Evolutionary conservation across 2,329 filamentous ascomycete species (phyloP), one percentile per base, ranked within the genome.

Genomic region (Esteya vermicola): DNA sequence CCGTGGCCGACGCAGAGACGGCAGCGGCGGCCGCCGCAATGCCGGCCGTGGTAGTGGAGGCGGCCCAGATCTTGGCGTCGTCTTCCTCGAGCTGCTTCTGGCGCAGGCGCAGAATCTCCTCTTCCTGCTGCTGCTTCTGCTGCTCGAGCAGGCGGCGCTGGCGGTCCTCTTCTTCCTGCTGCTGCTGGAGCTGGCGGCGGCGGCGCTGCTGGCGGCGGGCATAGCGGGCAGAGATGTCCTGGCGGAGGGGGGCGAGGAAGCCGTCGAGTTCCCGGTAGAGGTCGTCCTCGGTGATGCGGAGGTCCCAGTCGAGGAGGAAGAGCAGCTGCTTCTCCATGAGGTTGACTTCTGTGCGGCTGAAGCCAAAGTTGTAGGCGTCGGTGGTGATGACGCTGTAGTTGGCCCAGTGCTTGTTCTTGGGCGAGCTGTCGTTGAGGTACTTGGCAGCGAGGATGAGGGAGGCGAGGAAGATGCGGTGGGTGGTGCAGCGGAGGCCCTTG

Each of bases 331-430:
- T 93, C 72, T 98, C 91, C 91, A 98, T 98, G 46, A 96, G 72
- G 67, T 98, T 98, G 53, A 98, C 91, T 64, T 98, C 91, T 27
- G 85, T 91, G 50, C 88, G 72, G 53, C 79, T 89, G 70, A 98
- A 96, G 51, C 86, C 84, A 54, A 96, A 98, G 54, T 69, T 75
- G 55, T 65, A 70, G 45, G 52, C 56, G 9, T 68, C 64, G 10
- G 78, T 76, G 58, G 69, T 81, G 51, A 94, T 79, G 52, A 79
- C 66, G 44, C 82, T 93, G 69, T 96, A 98, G 53, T 78, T 81
- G 48, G 91, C 88, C 91, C 91, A 98, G 71, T 98, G 91, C 78
- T 96, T 96, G 75, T 98, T 98, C 78, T 96, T 96, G 47, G 91
- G 91, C 12, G 86, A 95, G 45, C 86, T 94, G 69, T 96, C 91